Conservation (phyloP, 1,284 basidiomycete species). For the Ganoderma sp. region DNA sequence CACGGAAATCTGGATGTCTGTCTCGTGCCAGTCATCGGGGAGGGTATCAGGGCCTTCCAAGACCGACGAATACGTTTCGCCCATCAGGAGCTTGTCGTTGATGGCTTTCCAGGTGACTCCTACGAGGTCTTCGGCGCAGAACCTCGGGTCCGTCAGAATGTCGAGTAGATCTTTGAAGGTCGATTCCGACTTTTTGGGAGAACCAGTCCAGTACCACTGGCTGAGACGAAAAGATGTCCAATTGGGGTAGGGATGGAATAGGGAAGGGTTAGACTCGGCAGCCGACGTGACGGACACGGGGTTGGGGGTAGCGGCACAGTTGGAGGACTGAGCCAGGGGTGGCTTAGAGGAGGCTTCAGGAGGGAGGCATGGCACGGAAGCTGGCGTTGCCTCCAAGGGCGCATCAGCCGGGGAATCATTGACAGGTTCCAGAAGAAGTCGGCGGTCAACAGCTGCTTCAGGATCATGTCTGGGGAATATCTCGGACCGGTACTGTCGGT, state of each 20-base stretch:
- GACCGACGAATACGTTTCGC: background rate
- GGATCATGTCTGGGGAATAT: background rate
- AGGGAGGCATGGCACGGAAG: no score
- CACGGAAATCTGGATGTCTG: background rate
- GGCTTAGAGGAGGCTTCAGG: background rate
- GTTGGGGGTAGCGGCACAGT: background rate
- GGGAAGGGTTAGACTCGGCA: background rate
- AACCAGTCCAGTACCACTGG: conserved; percentile 18
- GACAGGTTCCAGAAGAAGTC: background rate
- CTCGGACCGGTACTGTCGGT: background rate
- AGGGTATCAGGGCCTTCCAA: background rate
- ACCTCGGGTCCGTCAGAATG: conserved; percentile 9
- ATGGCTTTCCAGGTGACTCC: background rate
- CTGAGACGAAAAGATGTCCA: conserved; percentile 16
- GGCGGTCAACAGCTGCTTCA: background rate
- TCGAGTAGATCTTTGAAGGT: conserved; percentile 18
- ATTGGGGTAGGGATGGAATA: conserved; percentile 17
- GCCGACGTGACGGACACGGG: background rate
- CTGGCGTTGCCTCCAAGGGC: background rate
- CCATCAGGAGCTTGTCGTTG: background rate
- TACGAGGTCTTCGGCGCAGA: background rate
- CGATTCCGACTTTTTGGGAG: conserved; percentile 15
- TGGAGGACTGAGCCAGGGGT: background rate
- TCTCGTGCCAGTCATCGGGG: background rate
- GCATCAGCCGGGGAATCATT: background rate